Evolutionary conservation across 1,284 basidiomycete species (phyloP), one percentile per base, ranked within the genome.

Genomic region (Leccinum ponderosum): DNA sequence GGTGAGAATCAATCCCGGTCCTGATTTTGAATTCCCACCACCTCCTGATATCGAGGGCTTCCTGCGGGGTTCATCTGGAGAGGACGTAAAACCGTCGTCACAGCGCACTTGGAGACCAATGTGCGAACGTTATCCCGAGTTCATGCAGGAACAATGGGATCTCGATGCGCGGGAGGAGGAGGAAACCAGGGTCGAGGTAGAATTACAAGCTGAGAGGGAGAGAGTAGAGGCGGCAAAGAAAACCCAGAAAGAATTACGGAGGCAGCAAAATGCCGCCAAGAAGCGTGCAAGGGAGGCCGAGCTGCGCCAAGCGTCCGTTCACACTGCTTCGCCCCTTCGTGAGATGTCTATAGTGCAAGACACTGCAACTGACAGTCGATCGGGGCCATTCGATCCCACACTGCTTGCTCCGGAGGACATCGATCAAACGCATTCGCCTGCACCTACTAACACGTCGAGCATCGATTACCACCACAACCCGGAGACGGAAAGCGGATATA

Each of bases 1-100:
- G 63, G 91, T 95, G 6, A 83, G 78, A 52, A 82, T 97, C 63
- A 97, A 98, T 72, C 87, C 95, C 31, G 96, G 95, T 0, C 95
- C 95, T 0, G 75, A 90, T 55, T 98, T 97, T 71, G 83, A 83
- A 1, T 92, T 84, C 69, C 85, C 91, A 2, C 95, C 95, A 3
- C 88, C 89, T 1, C 74, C 80, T 14, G 87, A 93, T 65, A 84
- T 93, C 63, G 91, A 93, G 66, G 80, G 81, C 3, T 67, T 85
- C 50, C 77, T 90, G n/a, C 76, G 76, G 47, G 72, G 75, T 47
- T 64, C 59, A 9, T 69, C 69, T 55, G 71, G 64, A 52, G 66
- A 73, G 44, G 76, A 78, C 56, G 66, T 76, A 33, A 77, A 78
- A 56, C 71, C 73, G 3, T 66, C 70, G 48, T 33, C 69, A 55